These are phyloP conservation scores for Usnea hakonensis DNA, from an alignment of 495 filamentous ascomycete genomes.

Conservation along the genomic window DNA sequence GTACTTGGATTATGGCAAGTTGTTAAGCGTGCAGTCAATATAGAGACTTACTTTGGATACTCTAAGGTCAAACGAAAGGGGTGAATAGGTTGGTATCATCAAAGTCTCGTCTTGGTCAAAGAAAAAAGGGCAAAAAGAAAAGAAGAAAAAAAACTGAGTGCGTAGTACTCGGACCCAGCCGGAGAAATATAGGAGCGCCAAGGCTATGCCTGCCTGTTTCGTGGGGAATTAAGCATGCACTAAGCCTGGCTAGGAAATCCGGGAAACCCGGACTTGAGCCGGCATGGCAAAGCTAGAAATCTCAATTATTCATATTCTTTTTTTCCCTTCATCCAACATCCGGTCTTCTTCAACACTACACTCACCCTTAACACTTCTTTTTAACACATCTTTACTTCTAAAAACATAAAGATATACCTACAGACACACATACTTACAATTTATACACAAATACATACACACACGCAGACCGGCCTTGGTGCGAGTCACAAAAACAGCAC, in stretches of 20 bases:
- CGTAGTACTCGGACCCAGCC: too few species aligned
- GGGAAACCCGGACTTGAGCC: not conserved
- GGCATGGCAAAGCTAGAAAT: not conserved
- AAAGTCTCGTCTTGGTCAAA: too few species aligned
- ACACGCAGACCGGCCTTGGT: not conserved
- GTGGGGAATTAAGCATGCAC: not conserved
- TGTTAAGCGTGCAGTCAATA: too few species aligned
- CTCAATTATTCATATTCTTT: not conserved
- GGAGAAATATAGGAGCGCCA: not conserved
- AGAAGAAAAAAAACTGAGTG: too few species aligned
- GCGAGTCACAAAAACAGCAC: not conserved
- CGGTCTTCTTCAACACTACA: not conserved
- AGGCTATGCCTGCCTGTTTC: not conserved
- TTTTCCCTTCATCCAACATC: not conserved
- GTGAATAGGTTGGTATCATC: too few species aligned
- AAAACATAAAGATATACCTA: not conserved
- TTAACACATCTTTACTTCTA: not conserved
- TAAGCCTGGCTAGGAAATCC: not conserved
- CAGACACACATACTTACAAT: too few species aligned
- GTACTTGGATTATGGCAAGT: not conserved
- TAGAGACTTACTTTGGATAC: too few species aligned
- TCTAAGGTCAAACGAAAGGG: too few species aligned
- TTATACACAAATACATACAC: not conserved
- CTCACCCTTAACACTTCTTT: not conserved
- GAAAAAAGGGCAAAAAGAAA: too few species aligned